Evolutionary conservation across 768 basidiomycete species (phyloP).

Genomic region (Tulasnella sp.): DNA sequence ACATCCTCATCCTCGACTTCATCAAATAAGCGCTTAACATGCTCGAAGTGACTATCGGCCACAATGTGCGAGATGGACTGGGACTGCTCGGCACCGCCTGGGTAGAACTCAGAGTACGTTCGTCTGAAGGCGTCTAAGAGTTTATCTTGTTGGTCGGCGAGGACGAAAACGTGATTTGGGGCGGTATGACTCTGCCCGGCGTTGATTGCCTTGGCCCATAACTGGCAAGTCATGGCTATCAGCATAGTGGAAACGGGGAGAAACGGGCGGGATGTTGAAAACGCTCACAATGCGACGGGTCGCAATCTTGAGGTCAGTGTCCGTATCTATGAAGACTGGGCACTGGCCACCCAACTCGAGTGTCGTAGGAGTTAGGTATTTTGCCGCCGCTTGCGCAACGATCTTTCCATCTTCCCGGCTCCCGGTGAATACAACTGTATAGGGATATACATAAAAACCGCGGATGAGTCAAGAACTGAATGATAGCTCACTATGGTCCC

Average conservation of each 20-base stretch:
- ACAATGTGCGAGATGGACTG: slow-evolving; percentile 44
- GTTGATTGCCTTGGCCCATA: slow-evolving; percentile 25
- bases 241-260: no score
- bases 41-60: slow-evolving; percentile 40
- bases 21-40: slow-evolving; percentile 50
- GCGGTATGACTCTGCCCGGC: slow-evolving; percentile 25
- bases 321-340: slow-evolving; percentile 63
- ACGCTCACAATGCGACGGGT: slow-evolving; percentile 45
- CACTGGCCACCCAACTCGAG: slow-evolving; percentile 40
- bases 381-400: slow-evolving; percentile 63
- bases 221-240: no score
- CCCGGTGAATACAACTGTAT: slow-evolving; percentile 33
- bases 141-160: slow-evolving; percentile 30
- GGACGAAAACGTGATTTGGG: slow-evolving; percentile 37
- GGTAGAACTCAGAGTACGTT: slow-evolving; percentile 44
- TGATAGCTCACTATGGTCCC: slow-evolving; percentile 42
- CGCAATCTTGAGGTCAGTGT: slow-evolving; percentile 50
- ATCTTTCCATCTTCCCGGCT: slow-evolving; percentile 51
- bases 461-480: no score
- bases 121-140: slow-evolving; percentile 34
- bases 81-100: slow-evolving; percentile 35
- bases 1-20: slow-evolving; percentile 20
- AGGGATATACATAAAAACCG: neutral
- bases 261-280: no score
- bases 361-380: slow-evolving; percentile 55